These are phyloP conservation scores for Colletotrichum zoysiae DNA, from an alignment of 2,329 filamentous ascomycete genomes.

Conservation along the genomic window DNA sequence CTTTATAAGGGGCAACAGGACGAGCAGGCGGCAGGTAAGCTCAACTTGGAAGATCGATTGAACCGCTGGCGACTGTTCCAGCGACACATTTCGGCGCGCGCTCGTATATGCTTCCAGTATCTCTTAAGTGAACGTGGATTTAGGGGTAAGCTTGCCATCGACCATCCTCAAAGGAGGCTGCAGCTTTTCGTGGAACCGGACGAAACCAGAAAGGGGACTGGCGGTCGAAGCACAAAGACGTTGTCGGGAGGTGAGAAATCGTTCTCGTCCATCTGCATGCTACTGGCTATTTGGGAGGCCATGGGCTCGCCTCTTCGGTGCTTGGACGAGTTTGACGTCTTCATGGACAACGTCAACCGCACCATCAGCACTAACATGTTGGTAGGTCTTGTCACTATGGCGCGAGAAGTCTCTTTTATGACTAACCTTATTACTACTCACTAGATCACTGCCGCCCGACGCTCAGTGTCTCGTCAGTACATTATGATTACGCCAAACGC, in stretches of 20 bases:
- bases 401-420: background rate
- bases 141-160: constrained; percentile 82
- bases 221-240: constrained; percentile 88
- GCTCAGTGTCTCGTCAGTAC: constrained; percentile 91
- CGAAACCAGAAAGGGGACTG: constrained; percentile 75
- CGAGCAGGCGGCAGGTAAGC: constrained; percentile 61
- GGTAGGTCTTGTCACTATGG: constrained; percentile 63
- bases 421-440: background rate
- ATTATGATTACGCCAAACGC: constrained; percentile 96
- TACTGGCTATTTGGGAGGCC: constrained; percentile 95
- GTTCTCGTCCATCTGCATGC: constrained; percentile 94
- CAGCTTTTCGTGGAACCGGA: constrained; percentile 82
- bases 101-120: constrained; percentile 88
- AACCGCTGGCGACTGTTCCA: constrained; percentile 86
- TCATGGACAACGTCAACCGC: constrained; percentile 98
- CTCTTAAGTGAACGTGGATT: constrained; percentile 91
- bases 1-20: constrained; percentile 57
- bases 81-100: constrained; percentile 84
- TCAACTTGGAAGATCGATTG: constrained; percentile 76
- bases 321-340: constrained; percentile 98
- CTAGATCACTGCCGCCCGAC: constrained; percentile 86
- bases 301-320: constrained; percentile 97
- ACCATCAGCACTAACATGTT: constrained; percentile 95
- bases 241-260: constrained; percentile 97
- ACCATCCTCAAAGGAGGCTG: constrained; percentile 80